These are phyloP conservation scores for Phytophthora tubulina DNA, from an alignment of 352 stramenopile genomes.

Conservation along the genomic window DNA sequence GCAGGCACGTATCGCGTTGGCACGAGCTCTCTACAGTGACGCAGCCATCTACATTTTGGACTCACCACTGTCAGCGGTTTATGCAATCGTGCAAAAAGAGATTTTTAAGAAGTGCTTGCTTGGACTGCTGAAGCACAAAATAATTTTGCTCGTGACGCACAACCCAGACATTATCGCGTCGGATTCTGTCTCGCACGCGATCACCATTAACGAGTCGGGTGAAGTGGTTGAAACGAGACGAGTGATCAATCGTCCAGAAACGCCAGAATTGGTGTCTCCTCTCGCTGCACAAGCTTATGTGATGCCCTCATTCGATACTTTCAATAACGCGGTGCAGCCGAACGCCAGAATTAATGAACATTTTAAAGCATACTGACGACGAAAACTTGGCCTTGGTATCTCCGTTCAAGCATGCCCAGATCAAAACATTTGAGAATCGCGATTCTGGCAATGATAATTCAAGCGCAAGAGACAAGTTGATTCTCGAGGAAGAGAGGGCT, in stretches of 20 bases:
- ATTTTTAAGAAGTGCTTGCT: background rate
- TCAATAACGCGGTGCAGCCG: no score
- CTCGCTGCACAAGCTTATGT: background rate
- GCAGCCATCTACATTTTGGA: background rate
- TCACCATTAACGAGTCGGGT: background rate
- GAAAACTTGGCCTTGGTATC: no score
- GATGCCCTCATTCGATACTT: no score
- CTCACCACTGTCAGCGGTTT: background rate
- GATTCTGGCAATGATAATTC: no score
- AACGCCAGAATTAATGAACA: no score
- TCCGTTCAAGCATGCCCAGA: no score
- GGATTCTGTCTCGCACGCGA: background rate
- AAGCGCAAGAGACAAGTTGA: no score
- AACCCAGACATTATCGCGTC: background rate
- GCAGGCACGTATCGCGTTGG: no score
- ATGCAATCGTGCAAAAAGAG: background rate
- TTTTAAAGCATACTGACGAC: no score
- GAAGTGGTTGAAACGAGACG: background rate
- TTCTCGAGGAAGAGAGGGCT: no score
- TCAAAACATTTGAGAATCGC: no score
- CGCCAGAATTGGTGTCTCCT: background rate
- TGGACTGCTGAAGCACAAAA: background rate
- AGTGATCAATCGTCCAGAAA: background rate
- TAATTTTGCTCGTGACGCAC: background rate
- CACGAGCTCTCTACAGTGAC: no score